phyloP scores from a whole-genome alignment of 78 protist genomes.

The Protostelium mycophagum region DNA sequence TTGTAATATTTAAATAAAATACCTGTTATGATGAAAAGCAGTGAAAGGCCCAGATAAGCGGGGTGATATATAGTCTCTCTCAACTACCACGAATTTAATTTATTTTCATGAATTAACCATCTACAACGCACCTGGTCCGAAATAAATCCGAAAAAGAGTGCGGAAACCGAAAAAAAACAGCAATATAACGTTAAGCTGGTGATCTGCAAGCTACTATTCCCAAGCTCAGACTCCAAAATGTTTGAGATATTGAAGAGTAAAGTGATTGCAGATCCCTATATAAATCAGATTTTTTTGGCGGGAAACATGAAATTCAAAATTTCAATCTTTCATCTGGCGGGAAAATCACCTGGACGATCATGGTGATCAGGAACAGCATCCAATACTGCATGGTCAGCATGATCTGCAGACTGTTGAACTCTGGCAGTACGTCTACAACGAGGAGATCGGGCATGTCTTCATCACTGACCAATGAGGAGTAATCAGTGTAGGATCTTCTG shows the following conservation, averaged over 20 bases:
- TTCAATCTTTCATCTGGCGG: background rate
- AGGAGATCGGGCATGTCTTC: background rate
- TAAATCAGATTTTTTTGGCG: no score
- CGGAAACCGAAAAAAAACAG: background rate
- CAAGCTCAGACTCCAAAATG: background rate
- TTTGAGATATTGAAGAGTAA: background rate
- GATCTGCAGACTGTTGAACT: background rate
- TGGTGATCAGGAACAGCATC: background rate
- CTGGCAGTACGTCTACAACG: background rate
- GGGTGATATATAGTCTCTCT: background rate
- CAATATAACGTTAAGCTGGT: background rate
- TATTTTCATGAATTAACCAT: background rate
- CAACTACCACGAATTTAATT: background rate
- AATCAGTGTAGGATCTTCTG: background rate
- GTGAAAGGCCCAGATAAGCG: background rate
- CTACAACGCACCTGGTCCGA: background rate
- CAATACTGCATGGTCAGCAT: background rate
- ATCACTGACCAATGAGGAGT: background rate
- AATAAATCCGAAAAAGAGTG: background rate
- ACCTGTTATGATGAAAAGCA: background rate
- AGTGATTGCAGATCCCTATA: background rate
- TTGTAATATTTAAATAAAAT: no score
- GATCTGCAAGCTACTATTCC: background rate
- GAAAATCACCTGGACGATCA: background rate
- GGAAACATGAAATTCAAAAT: no score